Percentiles rank a stretch among this genome's conserved stretches.
Conservation (phyloP, 345 rosid species). For the Sonneratia alba region DNA sequence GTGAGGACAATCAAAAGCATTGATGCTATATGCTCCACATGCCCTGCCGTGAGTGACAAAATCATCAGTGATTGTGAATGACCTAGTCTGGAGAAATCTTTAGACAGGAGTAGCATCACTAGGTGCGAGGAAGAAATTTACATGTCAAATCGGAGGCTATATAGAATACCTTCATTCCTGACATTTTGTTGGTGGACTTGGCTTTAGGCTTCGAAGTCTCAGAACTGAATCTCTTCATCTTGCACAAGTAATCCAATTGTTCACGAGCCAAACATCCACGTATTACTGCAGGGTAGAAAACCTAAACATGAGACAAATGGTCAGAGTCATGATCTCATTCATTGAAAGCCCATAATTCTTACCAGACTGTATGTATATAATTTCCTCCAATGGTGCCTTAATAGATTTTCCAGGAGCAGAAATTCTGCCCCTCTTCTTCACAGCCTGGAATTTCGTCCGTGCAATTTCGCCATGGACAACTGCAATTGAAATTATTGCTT, state of each 20-base stretch:
- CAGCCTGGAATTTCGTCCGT: slow-evolving; percentile 24
- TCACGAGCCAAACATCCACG: slow-evolving; percentile 82
- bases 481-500: slow-evolving; percentile 15
- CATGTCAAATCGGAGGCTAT: not conserved
- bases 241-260: slow-evolving; percentile 28
- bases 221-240: slow-evolving; percentile 27
- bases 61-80: not conserved
- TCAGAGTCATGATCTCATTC: slow-evolving; percentile 5
- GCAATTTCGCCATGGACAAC: slow-evolving; percentile 65
- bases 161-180: slow-evolving; percentile 28
- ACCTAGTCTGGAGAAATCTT: not conserved
- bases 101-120: not conserved
- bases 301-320: slow-evolving; percentile 6
- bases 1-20: not conserved
- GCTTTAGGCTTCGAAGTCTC: slow-evolving; percentile 35
- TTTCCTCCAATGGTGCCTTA: slow-evolving; percentile 31
- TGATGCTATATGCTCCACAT: not conserved
- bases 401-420: slow-evolving; percentile 15
- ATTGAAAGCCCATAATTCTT: slow-evolving; percentile 11
- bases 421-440: slow-evolving; percentile 21
- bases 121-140: not conserved
- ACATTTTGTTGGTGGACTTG: slow-evolving; percentile 35
- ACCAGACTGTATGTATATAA: slow-evolving; percentile 76
- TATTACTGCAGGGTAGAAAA: slow-evolving; percentile 35
- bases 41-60: not conserved